phyloP scores from a whole-genome alignment of 2,329 filamentous ascomycete genomes.

The Westerdykella aurantiaca region DNA sequence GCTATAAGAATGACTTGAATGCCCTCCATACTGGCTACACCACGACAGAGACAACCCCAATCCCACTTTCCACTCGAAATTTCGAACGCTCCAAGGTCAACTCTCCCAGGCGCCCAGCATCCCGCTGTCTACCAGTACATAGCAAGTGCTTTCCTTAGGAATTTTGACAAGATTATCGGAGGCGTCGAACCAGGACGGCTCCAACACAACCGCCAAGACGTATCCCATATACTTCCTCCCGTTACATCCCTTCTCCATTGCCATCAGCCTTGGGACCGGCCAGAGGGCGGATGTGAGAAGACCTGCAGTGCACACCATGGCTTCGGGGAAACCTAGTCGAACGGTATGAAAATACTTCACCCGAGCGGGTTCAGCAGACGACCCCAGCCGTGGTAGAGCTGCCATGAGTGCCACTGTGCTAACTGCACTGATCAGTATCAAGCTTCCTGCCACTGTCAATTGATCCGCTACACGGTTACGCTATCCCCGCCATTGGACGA shows the following conservation, averaged over 20 bases:
- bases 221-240: conserved; percentile 31
- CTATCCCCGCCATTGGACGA: conserved; percentile 47
- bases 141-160: too few relatives aligned
- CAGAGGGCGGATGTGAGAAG: conserved; percentile 9
- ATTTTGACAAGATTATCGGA: too few relatives aligned
- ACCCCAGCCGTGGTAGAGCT: not conserved
- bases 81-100: too few relatives aligned
- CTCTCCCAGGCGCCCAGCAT: too few relatives aligned
- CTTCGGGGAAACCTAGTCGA: conserved; percentile 3
- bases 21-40: too few relatives aligned
- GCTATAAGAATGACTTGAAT: too few relatives aligned
- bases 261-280: conserved; percentile 19
- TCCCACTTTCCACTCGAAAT: too few relatives aligned
- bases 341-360: conserved; percentile 9
- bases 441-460: conserved; percentile 51
- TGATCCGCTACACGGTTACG: conserved; percentile 45
- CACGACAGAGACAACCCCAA: too few relatives aligned
- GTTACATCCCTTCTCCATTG: conserved; percentile 26
- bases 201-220: conserved; percentile 12
- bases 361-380: not conserved
- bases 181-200: not conserved
- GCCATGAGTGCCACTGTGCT: not conserved
- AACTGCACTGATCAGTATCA: conserved; percentile 33
- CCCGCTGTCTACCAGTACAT: too few relatives aligned
- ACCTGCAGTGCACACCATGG: conserved; percentile 16